phyloP scores from a whole-genome alignment of 2,329 filamentous ascomycete genomes.

The Colletotrichum lindemuthianum region DNA sequence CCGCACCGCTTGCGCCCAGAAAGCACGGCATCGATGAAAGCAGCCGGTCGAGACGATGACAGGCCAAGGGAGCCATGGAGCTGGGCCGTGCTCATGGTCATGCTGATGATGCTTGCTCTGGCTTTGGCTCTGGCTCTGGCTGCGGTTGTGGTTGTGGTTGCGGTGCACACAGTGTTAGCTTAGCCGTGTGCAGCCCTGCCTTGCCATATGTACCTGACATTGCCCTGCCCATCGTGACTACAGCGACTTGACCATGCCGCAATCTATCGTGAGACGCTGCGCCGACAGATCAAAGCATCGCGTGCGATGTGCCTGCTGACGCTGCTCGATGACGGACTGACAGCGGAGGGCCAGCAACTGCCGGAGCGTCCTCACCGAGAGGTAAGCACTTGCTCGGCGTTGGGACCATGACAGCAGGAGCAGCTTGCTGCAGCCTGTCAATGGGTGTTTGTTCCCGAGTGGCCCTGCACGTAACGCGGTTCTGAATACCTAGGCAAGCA shows the following conservation, averaged over 20 bases:
- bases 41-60: not conserved
- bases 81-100: conserved; percentile 1
- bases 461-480: conserved; percentile 18
- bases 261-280: not conserved
- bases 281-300: too few species aligned
- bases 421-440: conserved; percentile 15
- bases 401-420: conserved; percentile 4
- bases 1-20: conserved; percentile 3
- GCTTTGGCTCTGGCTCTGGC: too few species aligned
- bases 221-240: too few species aligned
- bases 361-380: conserved; percentile 5
- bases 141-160: too few species aligned
- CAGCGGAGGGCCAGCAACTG: not conserved
- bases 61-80: conserved; percentile 7
- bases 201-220: too few species aligned
- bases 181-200: too few species aligned
- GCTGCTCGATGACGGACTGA: not conserved
- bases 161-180: too few species aligned
- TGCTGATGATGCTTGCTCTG: not conserved
- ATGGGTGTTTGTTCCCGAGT: conserved; percentile 15
- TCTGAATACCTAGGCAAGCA: conserved; percentile 3
- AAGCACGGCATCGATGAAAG: conserved; percentile 2
- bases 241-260: conserved; percentile 8
- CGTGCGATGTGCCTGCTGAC: too few species aligned
- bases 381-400: conserved; percentile 16